These are phyloP conservation scores for Diversispora epigaea DNA, from an alignment of 192 early-diverging fungal genomes.

Conservation along the genomic window DNA sequence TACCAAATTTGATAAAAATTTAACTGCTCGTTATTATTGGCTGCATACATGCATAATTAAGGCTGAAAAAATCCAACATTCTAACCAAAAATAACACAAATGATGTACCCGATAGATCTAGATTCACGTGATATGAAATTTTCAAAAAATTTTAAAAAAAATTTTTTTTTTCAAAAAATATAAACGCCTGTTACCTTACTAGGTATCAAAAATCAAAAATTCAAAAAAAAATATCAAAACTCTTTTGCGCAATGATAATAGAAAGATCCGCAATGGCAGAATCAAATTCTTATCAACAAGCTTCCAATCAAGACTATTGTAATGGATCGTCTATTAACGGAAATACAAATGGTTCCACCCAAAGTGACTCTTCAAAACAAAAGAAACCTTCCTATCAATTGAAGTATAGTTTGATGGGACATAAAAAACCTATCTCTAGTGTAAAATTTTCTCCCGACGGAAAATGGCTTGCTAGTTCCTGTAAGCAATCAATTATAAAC, in stretches of 20 bases:
- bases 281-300: background rate
- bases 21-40: no score
- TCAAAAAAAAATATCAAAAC: background rate
- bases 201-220: background rate
- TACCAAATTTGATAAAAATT: no score
- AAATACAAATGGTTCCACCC: background rate
- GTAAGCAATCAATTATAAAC: conserved; percentile 48
- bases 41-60: no score
- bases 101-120: no score
- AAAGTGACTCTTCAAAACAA: background rate
- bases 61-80: no score
- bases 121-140: no score
- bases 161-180: background rate
- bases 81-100: no score
- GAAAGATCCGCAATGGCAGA: background rate
- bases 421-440: conserved; percentile 90
- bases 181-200: background rate
- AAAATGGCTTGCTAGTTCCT: conserved; percentile 89
- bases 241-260: background rate
- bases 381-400: conserved; percentile 79
- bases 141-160: background rate
- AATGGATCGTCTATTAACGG: background rate
- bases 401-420: conserved; percentile 87
- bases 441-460: conserved; percentile 99
- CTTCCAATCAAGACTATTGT: background rate